Conservation (phyloP, 2,329 filamentous ascomycete species). For the Emergomyces orientalis region DNA sequence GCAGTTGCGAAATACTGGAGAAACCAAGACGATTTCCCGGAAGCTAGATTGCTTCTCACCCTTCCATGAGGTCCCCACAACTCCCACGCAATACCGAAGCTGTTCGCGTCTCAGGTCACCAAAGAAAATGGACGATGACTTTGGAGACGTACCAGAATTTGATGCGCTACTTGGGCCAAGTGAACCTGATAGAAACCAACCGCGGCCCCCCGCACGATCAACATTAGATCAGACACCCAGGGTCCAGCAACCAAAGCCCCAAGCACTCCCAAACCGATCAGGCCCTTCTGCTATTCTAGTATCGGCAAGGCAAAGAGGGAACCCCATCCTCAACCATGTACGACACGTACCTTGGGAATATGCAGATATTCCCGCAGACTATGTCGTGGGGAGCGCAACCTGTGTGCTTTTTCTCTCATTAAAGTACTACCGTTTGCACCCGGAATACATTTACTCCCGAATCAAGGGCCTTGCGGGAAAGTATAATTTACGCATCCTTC, state of each 20-base stretch:
- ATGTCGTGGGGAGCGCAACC: conserved; percentile 75
- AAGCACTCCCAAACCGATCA: conserved; percentile 60
- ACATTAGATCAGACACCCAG: conserved; percentile 38
- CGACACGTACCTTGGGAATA: conserved; percentile 88
- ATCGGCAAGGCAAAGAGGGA: conserved; percentile 86
- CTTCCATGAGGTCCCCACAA: not conserved
- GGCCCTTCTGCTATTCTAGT: conserved; percentile 75
- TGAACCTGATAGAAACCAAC: conserved; percentile 16
- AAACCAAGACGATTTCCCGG: not conserved
- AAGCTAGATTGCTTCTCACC: not conserved
- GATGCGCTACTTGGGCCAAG: conserved; percentile 26
- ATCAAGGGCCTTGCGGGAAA: conserved; percentile 76
- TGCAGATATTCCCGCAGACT: conserved; percentile 91
- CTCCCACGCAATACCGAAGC: conserved; percentile 18
- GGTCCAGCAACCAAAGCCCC: conserved; percentile 78
- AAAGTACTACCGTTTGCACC: conserved; percentile 94
- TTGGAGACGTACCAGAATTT: conserved; percentile 39
- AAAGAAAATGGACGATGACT: conserved; percentile 39
- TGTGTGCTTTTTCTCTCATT: conserved; percentile 88
- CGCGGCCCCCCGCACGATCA: conserved; percentile 32
- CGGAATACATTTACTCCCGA: conserved; percentile 93
- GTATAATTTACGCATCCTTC: conserved; percentile 75
- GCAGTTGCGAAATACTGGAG: not conserved
- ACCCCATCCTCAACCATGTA: conserved; percentile 78
- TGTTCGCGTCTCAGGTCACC: not conserved